These are phyloP conservation scores for Boletus insuetus DNA, from an alignment of 768 basidiomycete species.

Conservation along the genomic window DNA sequence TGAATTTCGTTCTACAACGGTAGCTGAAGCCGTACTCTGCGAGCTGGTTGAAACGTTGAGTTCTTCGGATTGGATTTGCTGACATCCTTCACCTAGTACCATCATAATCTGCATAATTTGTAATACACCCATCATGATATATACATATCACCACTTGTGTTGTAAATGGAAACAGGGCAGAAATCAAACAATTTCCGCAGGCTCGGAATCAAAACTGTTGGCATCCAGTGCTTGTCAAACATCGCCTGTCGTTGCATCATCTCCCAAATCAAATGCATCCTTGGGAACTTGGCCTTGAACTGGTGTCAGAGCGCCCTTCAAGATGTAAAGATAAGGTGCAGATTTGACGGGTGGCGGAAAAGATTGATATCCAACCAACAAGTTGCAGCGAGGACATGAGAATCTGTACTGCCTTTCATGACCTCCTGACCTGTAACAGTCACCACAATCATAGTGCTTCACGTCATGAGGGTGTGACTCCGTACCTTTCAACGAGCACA, in stretches of 20 bases:
- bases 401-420: slow-evolving; percentile 77
- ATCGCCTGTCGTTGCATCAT: neutral
- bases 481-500: slow-evolving; percentile 76
- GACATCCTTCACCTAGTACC: neutral
- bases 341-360: slow-evolving; percentile 74
- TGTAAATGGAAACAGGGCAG: neutral
- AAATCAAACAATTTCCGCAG: neutral
- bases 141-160: neutral
- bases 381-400: slow-evolving; percentile 47
- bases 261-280: slow-evolving; percentile 73
- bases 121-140: neutral
- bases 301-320: slow-evolving; percentile 82
- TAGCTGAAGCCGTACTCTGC: slow-evolving; percentile 57
- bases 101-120: neutral
- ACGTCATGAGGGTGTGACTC: slow-evolving; percentile 12
- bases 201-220: neutral
- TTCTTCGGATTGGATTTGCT: slow-evolving; percentile 2
- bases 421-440: slow-evolving; percentile 49
- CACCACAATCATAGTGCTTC: slow-evolving; percentile 17
- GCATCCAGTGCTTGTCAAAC: slow-evolving; percentile 1
- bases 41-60: neutral
- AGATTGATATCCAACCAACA: slow-evolving; percentile 67
- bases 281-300: slow-evolving; percentile 82
- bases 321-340: slow-evolving; percentile 75
- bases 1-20: slow-evolving; percentile 78